Percentiles rank a stretch among this genome's conserved stretches.
phyloP scores from a whole-genome alignment of 31 red algal genomes.

The Odonthalia washingtoniensis region DNA sequence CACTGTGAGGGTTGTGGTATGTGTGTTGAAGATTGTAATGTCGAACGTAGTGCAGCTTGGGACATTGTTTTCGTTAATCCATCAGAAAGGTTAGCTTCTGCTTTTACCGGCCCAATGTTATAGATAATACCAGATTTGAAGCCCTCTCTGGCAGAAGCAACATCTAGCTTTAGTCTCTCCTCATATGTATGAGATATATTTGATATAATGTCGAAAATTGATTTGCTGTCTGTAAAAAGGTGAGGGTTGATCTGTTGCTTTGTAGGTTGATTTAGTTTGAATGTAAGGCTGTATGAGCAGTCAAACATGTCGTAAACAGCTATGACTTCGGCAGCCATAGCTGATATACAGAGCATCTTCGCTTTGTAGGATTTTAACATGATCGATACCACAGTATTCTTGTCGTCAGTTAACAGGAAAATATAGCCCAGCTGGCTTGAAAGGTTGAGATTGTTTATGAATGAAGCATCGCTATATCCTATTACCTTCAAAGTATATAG shows the following conservation, averaged over 20 bases:
- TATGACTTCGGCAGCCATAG: conserved; percentile 47
- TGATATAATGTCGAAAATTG: conserved; percentile 44
- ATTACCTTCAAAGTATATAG: conserved; percentile 8
- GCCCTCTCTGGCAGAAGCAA: conserved; percentile 29
- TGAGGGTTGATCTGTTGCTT: neutral
- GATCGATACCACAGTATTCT: conserved; percentile 5
- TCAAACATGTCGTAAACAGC: conserved; percentile 23
- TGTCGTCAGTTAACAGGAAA: neutral
- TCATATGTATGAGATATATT: conserved; percentile 31
- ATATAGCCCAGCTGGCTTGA: conserved; percentile 45
- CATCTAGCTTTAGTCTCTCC: conserved; percentile 32
- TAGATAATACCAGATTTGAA: conserved; percentile 25
- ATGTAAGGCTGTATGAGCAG: neutral
- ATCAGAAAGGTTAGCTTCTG: conserved; percentile 38
- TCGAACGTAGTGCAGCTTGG: neutral
- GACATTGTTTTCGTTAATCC: neutral
- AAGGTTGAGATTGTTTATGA: conserved; percentile 33
- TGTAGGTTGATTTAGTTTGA: neutral
- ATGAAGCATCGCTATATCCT: conserved; percentile 47
- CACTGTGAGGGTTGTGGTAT: too few species aligned
- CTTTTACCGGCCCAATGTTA: conserved; percentile 44
- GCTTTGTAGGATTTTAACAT: conserved; percentile 27
- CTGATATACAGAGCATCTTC: neutral
- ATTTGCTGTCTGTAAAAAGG: conserved; percentile 16
- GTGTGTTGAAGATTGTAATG: too few species aligned